Evolutionary conservation across 306 rosid genomes (phyloP).

Genomic region (Vigna radiata): DNA sequence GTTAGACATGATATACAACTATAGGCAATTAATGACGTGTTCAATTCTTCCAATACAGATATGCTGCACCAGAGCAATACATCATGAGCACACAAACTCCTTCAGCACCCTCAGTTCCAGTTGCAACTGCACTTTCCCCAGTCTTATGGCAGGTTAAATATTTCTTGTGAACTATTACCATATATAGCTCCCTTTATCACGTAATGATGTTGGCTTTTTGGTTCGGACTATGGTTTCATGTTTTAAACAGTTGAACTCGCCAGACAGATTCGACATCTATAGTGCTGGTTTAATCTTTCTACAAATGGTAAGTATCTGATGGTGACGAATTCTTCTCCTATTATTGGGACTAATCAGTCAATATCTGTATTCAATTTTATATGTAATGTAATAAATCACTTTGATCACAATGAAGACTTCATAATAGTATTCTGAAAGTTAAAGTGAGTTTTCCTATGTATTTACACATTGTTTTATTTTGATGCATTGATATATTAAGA

Average conservation of each 20-base stretch:
- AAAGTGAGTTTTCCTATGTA: constrained; percentile 9
- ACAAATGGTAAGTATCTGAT: constrained; percentile 79
- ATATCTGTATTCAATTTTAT: constrained; percentile 7
- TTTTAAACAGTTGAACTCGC: constrained; percentile 82
- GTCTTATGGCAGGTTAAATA: constrained; percentile 91
- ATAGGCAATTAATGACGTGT: constrained; percentile 6
- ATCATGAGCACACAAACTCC: constrained; percentile 99
- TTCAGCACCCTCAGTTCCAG: constrained; percentile 96
- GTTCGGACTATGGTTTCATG: constrained; percentile 41
- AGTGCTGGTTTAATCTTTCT: constrained; percentile 94
- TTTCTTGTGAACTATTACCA: constrained; percentile 24
- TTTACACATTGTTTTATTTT: constrained; percentile 1
- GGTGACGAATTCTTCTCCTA: constrained; percentile 36
- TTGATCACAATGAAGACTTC: constrained; percentile 21
- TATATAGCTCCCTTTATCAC: constrained; percentile 27
- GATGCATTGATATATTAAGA: constrained; percentile 14
- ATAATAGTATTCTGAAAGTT: constrained; percentile 26
- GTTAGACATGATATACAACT: constrained; percentile 23
- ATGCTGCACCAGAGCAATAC: constrained; percentile 97
- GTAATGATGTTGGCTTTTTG: constrained; percentile 37
- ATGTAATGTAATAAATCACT: constrained; percentile 17
- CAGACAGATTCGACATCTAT: constrained; percentile 92
- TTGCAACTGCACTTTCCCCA: constrained; percentile 95
- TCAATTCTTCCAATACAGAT: constrained; percentile 58
- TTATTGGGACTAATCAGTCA: constrained; percentile 24